Percentiles rank a stretch among this genome's conserved stretches.
Conservation (phyloP, 805 yeast species). For the Lipomyces yamadae region DNA sequence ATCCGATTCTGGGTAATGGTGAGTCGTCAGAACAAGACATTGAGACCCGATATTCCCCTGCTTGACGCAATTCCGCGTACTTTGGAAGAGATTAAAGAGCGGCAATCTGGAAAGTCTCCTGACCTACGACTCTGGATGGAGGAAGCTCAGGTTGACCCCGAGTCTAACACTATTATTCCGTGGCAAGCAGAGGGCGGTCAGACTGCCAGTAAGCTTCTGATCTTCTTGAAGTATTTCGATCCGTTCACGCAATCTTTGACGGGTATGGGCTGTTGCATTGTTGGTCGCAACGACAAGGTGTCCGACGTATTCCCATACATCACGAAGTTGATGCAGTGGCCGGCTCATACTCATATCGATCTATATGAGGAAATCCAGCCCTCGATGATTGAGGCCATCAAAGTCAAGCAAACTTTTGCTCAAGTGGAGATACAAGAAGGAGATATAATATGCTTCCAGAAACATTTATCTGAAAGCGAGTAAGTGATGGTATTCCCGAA, state of each 20-base stretch:
- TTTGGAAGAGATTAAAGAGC: conserved; percentile 58
- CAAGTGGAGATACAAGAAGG: conserved; percentile 47
- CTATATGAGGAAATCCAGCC: conserved; percentile 47
- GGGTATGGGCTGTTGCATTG: conserved; percentile 68
- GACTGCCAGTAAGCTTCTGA: conserved; percentile 29
- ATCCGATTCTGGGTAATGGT: conserved; percentile 69
- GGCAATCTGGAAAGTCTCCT: conserved; percentile 54
- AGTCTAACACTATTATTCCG: conserved; percentile 21
- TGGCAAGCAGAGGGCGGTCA: conserved; percentile 34
- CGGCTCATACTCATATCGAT: conserved; percentile 38
- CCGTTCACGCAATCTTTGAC: conserved; percentile 55
- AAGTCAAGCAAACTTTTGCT: conserved; percentile 40
- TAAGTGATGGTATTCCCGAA: neutral
- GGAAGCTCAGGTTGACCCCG: conserved; percentile 49
- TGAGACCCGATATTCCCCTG: conserved; percentile 60
- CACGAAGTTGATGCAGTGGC: conserved; percentile 42
- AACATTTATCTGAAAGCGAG: conserved; percentile 37
- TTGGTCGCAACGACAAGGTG: conserved; percentile 55
- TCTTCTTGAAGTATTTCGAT: conserved; percentile 69
- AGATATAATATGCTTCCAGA: conserved; percentile 47
- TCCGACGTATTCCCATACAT: conserved; percentile 43
- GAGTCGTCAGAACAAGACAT: conserved; percentile 71
- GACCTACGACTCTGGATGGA: conserved; percentile 69
- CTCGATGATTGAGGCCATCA: conserved; percentile 44
- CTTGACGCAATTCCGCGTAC: conserved; percentile 36